Percentiles rank a stretch among this genome's conserved stretches.
These are phyloP conservation scores for Novymonas esmeraldas DNA, from an alignment of 208 protist species.

Conservation along the genomic window DNA sequence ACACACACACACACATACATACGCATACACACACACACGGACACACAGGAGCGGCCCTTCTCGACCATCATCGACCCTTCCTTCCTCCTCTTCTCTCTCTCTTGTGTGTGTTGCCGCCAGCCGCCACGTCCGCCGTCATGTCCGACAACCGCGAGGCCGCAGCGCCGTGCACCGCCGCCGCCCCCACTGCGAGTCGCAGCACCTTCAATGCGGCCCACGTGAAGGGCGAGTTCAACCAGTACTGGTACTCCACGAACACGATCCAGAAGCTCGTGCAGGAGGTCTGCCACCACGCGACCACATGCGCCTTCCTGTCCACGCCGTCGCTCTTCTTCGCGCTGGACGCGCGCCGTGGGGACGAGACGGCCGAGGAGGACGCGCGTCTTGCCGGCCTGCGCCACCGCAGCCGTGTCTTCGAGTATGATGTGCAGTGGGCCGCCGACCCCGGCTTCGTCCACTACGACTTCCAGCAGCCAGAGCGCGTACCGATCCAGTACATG, in stretches of 20 bases:
- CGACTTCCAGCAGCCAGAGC: conserved; percentile 84
- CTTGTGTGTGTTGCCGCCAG: not conserved
- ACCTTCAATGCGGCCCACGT: conserved; percentile 23
- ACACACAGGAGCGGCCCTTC: too few relatives aligned
- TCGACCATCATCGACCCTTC: too few relatives aligned
- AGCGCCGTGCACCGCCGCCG: not conserved
- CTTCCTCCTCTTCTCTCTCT: not conserved
- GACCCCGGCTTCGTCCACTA: conserved; percentile 85
- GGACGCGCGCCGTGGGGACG: conserved; percentile 28
- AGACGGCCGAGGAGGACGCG: conserved; percentile 23
- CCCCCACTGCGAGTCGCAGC: not conserved
- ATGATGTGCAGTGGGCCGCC: conserved; percentile 79
- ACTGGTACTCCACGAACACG: conserved; percentile 93
- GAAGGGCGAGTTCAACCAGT: conserved; percentile 91
- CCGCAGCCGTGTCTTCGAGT: conserved; percentile 83
- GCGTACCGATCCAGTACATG: conserved; percentile 74
- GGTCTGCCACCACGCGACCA: conserved; percentile 62
- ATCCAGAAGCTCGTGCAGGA: conserved; percentile 74
- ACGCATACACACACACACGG: too few relatives aligned
- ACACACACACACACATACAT: too few relatives aligned
- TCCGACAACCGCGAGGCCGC: not conserved
- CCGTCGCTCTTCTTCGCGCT: conserved; percentile 92
- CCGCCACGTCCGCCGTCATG: not conserved
- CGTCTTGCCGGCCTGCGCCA: conserved; percentile 30
- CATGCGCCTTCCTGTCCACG: conserved; percentile 90